These are phyloP conservation scores for Chlorella sp. DNA, from an alignment of 139 green algal genomes.

Conservation along the genomic window DNA sequence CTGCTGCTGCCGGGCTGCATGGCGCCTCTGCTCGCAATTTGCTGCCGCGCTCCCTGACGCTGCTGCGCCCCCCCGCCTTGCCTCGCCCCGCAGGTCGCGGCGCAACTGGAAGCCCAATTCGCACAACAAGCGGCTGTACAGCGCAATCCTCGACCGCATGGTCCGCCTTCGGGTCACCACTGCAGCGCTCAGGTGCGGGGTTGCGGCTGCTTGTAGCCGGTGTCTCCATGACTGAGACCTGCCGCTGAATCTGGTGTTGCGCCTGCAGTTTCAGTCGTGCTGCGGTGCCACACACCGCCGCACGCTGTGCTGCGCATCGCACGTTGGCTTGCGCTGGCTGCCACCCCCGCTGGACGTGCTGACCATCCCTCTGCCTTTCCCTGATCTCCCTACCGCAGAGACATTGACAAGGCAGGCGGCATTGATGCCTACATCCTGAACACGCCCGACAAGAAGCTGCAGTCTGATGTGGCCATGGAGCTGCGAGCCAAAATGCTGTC, in stretches of 20 bases:
- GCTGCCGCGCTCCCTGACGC: no score
- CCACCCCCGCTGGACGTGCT: no score
- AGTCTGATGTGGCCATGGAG: constrained; percentile 59
- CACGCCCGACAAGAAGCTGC: constrained; percentile 74
- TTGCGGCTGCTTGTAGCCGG: not conserved
- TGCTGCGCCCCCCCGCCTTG: no score
- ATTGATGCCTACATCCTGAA: constrained; percentile 88
- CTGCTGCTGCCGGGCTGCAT: no score
- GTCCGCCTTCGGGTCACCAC: constrained; percentile 81
- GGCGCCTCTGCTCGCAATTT: no score
- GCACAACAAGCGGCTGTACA: constrained; percentile 80
- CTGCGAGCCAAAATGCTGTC: constrained; percentile 51
- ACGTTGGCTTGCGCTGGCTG: no score
- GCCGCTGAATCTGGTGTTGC: not conserved
- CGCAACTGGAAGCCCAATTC: constrained; percentile 84
- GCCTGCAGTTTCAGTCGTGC: no score
- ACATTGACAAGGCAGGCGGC: constrained; percentile 87
- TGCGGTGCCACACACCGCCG: no score
- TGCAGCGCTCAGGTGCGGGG: constrained; percentile 69
- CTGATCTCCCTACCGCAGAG: constrained; percentile 39
- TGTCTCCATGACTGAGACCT: no score
- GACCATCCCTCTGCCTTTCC: not conserved
- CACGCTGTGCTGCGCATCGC: no score
- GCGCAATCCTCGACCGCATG: constrained; percentile 66
- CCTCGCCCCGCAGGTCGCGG: constrained; percentile 63